Base-by-base conservation (phyloP, 2,329 filamentous ascomycete genomes). In the Parascedosporium putredinis region DNA sequence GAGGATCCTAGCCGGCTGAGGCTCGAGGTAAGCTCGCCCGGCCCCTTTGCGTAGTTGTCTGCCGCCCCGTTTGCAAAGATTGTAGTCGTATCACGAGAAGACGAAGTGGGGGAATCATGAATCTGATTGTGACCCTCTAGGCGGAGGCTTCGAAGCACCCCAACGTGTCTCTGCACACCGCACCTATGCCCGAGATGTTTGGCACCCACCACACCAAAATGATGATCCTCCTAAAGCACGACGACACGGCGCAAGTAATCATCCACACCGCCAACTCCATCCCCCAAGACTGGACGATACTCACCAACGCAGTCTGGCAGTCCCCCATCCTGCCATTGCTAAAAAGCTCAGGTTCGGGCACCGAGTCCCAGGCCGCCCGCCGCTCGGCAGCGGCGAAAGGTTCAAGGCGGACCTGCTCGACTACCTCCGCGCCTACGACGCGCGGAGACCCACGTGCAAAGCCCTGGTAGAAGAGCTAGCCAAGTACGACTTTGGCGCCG, bases 191-290 rank as follows among this genome's bases (percentile, higher is more conserved):
- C 0, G 86, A 91, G 60, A 79, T 83, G 55, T 94, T 89, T 60
- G 89, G 89, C 2, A 95, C 88, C 0, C 89, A 95, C 63, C 88
- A 83, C 57, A 74, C 85, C 10, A 93, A 95, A 65, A 93, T 95
- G 86, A 78, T 95, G 64, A 70, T 95, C n/a, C 65, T 95, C 3
- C 72, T 95, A 53, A 77, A 86, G 4, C 81, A 86, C 61, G 88
- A 95, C 60, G 80, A 84, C 54, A 78, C 74, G 0, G 86, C 84
- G 1, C 85, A 94, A 64, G 69, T 95, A 5, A 67, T 94, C 50
- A 89, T 95, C 25, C 87, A 94, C 57, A 95, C 89, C 0, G 88
- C 89, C 16, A 95, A 95, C 57, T 88, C 95, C 84, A 91, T 95
- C n/a, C 60, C 74, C 3, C 81, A 83, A 50, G 89, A 95, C 62